Evolutionary conservation across 2,329 filamentous ascomycete genomes (phyloP), one percentile per base, ranked within the genome.

Genomic region (Diaporthe vexans): DNA sequence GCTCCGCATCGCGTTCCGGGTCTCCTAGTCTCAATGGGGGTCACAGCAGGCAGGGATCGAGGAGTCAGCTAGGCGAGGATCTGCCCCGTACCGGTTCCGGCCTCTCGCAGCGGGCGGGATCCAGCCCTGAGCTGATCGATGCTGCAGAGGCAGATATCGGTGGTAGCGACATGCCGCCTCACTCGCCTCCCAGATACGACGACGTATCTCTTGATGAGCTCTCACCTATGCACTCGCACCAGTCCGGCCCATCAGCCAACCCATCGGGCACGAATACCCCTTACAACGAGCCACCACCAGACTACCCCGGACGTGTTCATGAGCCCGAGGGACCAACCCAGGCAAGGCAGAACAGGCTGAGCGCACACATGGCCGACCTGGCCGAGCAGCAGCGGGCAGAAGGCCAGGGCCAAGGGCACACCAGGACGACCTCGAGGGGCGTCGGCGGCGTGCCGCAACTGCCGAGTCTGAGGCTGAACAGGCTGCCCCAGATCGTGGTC

Each of bases 401-500:
- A 71, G 59, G 56, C 40, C 65, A 61, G 26, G 69, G 73, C 56
- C 71, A 73, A 29, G 57, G 76, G 29, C 72, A 68, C 24, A 58
- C 58, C 24, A 70, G 76, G 56, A 37, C 79, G 21, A 73, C 76
- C 19, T 79, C 81, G 17, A 83, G 83, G 52, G 83, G 84, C 7
- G 82, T 84, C 6, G 83, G 83, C 24, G 84, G 82, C 1, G 78
- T 82, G 9, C 87, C 88, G 0, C 88, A 86, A 76, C 81, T 91
- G 63, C 89, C 90, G 2, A 90, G 87, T 77, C 78, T 91, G 77
- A 84, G 85, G 63, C 82, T 91, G 43, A 78, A 81, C 24, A 80
- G 79, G 37, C 80, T 92, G 35, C 90, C 90, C 4, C 86, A 88
- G 76, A 92, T 92, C 78, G 86, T 91, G 35, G 87, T 91, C 63